Percentiles rank a stretch among this genome's conserved stretches.
phyloP scores from a whole-genome alignment of 1,139 yeast species.

The Saccharomycopsis crataegensis region DNA sequence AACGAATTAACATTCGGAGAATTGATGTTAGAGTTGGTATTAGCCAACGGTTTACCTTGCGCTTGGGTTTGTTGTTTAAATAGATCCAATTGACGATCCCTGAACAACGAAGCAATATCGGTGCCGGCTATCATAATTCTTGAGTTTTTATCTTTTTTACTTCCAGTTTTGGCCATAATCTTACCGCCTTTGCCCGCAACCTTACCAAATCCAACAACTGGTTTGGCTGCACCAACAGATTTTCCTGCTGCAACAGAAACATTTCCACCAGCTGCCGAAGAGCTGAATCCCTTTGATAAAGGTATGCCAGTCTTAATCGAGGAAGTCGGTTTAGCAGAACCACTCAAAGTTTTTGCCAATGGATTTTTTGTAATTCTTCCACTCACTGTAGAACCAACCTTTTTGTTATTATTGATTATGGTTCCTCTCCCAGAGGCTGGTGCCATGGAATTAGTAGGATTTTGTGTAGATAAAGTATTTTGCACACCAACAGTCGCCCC shows the following conservation, averaged over 20 bases:
- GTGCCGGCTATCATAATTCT: background rate
- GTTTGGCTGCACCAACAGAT: too few relatives aligned
- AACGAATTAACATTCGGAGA: background rate
- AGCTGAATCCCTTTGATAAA: too few relatives aligned
- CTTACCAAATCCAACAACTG: too few relatives aligned
- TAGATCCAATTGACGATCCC: constrained; percentile 54
- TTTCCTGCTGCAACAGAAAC: too few relatives aligned
- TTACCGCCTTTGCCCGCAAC: constrained; percentile 21
- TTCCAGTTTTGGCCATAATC: background rate
- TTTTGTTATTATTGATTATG: too few relatives aligned
- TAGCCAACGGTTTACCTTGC: background rate
- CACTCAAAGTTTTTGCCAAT: too few relatives aligned
- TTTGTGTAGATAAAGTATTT: background rate
- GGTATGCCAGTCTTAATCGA: too few relatives aligned
- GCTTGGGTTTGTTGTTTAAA: constrained; percentile 25
- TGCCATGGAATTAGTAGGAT: background rate
- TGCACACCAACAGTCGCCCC: background rate
- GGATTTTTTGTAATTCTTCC: too few relatives aligned
- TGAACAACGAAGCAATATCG: constrained; percentile 48
- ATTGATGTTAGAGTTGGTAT: background rate
- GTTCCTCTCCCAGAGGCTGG: too few relatives aligned
- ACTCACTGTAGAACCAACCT: too few relatives aligned
- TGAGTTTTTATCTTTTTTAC: constrained; percentile 2
- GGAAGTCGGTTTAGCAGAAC: too few relatives aligned
- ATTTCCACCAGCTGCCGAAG: too few relatives aligned